Percentiles rank a stretch among this genome's conserved stretches.
Evolutionary conservation across 2,329 filamentous ascomycete species (phyloP).

Genomic region (Fusarium sp.): DNA sequence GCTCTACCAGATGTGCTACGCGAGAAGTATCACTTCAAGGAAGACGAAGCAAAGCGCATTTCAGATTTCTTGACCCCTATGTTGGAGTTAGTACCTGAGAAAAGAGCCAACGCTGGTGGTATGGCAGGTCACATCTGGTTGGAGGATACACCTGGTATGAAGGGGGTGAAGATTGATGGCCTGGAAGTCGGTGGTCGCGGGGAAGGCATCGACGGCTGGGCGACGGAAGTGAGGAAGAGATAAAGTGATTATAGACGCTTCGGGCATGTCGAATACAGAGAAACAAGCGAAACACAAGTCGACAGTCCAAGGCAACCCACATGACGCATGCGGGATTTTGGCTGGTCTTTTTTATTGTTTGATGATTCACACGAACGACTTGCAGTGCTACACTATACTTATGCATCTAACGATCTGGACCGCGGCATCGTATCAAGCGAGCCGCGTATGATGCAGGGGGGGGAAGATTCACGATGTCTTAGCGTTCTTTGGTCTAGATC

Average conservation of each 20-base stretch:
- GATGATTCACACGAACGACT: conserved; percentile 16
- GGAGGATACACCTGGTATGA: conserved; percentile 89
- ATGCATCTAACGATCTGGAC: conserved; percentile 26
- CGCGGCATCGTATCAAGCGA: conserved; percentile 22
- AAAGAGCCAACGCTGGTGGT: conserved; percentile 92
- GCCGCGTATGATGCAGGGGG: conserved; percentile 22
- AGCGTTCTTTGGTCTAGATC: conserved; percentile 9
- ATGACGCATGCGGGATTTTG: conserved; percentile 11
- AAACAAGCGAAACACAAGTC: conserved; percentile 37
- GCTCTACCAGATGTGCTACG: conserved; percentile 90
- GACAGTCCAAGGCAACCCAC: conserved; percentile 26
- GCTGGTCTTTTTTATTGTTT: conserved; percentile 31
- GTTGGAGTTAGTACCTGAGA: conserved; percentile 89
- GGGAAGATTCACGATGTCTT: conserved; percentile 18
- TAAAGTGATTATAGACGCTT: conserved; percentile 55
- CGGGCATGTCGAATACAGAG: conserved; percentile 39
- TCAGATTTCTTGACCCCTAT: conserved; percentile 88
- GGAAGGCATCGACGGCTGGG: conserved; percentile 95
- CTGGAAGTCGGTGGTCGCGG: conserved; percentile 84
- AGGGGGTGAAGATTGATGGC: conserved; percentile 77
- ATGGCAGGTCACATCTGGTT: conserved; percentile 91
- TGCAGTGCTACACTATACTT: conserved; percentile 20
- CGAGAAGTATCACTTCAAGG: conserved; percentile 96
- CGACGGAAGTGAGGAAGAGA: conserved; percentile 86
- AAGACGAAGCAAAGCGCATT: conserved; percentile 82